These are phyloP conservation scores for Singerocomus rubriflavus DNA, from an alignment of 1,284 basidiomycete genomes.

Conservation along the genomic window DNA sequence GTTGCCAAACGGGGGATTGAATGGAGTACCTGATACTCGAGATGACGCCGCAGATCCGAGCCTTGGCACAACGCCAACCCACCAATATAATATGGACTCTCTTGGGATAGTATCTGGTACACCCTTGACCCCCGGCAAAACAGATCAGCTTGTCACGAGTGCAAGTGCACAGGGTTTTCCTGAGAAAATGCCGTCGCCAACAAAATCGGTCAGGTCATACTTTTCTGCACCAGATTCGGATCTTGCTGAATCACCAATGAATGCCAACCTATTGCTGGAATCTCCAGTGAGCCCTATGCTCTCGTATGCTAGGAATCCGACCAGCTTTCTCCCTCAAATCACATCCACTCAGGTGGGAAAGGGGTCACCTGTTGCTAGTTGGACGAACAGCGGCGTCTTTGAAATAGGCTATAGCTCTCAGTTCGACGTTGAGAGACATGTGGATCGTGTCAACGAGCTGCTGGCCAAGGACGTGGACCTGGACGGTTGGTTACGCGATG, in stretches of 20 bases:
- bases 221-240: conserved; percentile 45
- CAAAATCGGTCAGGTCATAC: conserved; percentile 37
- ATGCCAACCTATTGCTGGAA: conserved; percentile 28
- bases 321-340: conserved; percentile 38
- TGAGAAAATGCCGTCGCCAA: conserved; percentile 29
- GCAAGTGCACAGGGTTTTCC: neutral
- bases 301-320: conserved; percentile 35
- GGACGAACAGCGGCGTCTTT: conserved; percentile 28
- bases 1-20: conserved; percentile 8
- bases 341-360: conserved; percentile 38
- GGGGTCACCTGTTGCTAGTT: conserved; percentile 10
- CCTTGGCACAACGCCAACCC: conserved; percentile 1
- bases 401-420: conserved; percentile 45
- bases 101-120: neutral
- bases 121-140: conserved; percentile 8
- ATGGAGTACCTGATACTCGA: neutral
- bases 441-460: conserved; percentile 41
- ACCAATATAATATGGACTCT: neutral
- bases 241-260: conserved; percentile 30
- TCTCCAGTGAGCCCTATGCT: conserved; percentile 41
- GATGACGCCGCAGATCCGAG: conserved; percentile 3
- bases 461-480: conserved; percentile 47
- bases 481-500: conserved; percentile 42
- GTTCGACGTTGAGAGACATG: conserved; percentile 43
- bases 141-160: neutral